Conservation (phyloP, 140 eudicot genomes). For the Cichorium intybus region DNA sequence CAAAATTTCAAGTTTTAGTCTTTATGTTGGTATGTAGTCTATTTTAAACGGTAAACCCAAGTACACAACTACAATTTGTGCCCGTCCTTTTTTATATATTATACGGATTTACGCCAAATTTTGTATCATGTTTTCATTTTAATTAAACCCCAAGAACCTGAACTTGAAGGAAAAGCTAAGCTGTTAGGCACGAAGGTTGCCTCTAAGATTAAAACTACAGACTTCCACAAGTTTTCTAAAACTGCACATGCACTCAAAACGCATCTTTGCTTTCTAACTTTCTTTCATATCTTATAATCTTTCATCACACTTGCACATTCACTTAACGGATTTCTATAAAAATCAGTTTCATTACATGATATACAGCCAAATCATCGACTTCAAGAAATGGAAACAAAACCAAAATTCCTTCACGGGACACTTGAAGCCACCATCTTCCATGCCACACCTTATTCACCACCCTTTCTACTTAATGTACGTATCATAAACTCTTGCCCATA, state of each 20-base stretch:
- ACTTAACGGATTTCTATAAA: slow-evolving; percentile 12
- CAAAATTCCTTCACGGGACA: slow-evolving; percentile 78
- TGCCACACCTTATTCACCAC: slow-evolving; percentile 63
- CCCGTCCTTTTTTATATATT: too few relatives aligned
- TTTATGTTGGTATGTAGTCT: too few relatives aligned
- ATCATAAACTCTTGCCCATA: background rate
- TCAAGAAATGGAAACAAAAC: slow-evolving; percentile 44
- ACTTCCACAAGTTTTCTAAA: slow-evolving; percentile 37
- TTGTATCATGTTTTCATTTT: background rate
- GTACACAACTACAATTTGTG: too few relatives aligned
- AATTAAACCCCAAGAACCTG: slow-evolving; percentile 10
- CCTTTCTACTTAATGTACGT: slow-evolving; percentile 58
- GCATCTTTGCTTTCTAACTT: slow-evolving; percentile 32
- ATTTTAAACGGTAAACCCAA: too few relatives aligned
- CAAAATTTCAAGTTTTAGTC: too few relatives aligned
- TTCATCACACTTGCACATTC: slow-evolving; percentile 19
- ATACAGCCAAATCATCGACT: slow-evolving; percentile 10
- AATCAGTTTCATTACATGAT: background rate
- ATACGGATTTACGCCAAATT: too few relatives aligned
- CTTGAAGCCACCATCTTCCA: slow-evolving; percentile 88
- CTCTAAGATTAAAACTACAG: slow-evolving; percentile 45
- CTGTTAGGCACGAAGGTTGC: slow-evolving; percentile 34
- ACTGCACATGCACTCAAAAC: slow-evolving; percentile 34
- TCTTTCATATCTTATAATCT: slow-evolving; percentile 16
- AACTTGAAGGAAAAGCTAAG: slow-evolving; percentile 45